These are phyloP conservation scores for Cyberlindnera nakhonratchasimensis DNA, from an alignment of 805 yeast species.

Conservation along the genomic window DNA sequence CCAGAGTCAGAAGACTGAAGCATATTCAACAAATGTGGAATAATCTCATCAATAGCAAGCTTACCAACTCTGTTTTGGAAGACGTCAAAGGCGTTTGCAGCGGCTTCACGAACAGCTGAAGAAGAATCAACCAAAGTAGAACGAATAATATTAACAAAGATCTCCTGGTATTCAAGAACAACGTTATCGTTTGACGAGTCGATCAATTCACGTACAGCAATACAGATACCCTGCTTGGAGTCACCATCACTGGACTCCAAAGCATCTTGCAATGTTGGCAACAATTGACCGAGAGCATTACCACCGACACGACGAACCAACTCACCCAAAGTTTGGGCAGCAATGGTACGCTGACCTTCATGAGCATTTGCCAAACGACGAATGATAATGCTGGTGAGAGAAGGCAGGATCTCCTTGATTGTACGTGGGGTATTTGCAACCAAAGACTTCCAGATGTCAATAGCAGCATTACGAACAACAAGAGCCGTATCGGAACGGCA, in stretches of 20 bases:
- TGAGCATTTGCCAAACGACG: conserved; percentile 81
- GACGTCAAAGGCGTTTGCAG: conserved; percentile 87
- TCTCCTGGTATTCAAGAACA: conserved; percentile 59
- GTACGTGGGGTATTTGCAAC: conserved; percentile 96
- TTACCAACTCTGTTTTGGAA: conserved; percentile 81
- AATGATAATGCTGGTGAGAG: conserved; percentile 76
- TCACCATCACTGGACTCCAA: conserved; percentile 63
- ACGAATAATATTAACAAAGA: conserved; percentile 71
- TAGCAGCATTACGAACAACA: conserved; percentile 81
- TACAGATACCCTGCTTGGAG: conserved; percentile 93
- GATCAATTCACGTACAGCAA: conserved; percentile 84
- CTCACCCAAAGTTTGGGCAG: conserved; percentile 92
- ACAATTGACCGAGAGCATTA: conserved; percentile 73
- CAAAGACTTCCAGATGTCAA: conserved; percentile 94
- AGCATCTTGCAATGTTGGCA: conserved; percentile 79
- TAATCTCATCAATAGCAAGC: conserved; percentile 79
- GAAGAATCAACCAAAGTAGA: conserved; percentile 74
- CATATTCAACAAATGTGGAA: conserved; percentile 77
- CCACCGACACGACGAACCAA: conserved; percentile 92
- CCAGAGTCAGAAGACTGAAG: conserved; percentile 61
- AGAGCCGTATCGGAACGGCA: conserved; percentile 92
- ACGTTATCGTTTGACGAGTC: conserved; percentile 64
- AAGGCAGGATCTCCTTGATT: conserved; percentile 85
- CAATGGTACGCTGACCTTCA: conserved; percentile 74
- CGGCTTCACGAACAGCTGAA: conserved; percentile 77